Evolutionary conservation across 495 filamentous ascomycete species (phyloP), one percentile per base, ranked within the genome.

Genomic region (Penicillium taxi): DNA sequence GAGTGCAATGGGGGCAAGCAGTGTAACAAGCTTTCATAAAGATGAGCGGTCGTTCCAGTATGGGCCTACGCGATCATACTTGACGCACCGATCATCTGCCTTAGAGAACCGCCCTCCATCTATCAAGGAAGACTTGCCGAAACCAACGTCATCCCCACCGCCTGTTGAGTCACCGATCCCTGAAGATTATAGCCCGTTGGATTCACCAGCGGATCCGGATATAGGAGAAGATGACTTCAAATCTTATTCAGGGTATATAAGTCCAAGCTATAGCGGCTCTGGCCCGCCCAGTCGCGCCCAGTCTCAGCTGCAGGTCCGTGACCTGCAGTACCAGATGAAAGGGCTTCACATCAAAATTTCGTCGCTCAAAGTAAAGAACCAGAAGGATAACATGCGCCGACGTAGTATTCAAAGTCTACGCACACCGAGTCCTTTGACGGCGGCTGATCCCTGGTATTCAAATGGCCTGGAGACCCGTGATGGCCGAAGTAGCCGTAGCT

Each of bases 321-420:
- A 86, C 52, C 68, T 96, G 11, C 82, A 84, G 35, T 82, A 89
- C 44, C 88, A 98, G 63, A 91, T 96, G 82, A 81, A 89, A 46
- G 88, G 88, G 45, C 66, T 98, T 16, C 87, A 90, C 49, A 91
- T 90, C 33, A 85, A 87, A 47, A 85, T 98, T 14, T 94, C 89
- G 3, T 82, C 70, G 8, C 61, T 98, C 21, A 79, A 89, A 41
- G 77, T 88, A 45, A 82, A 88, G 54, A 81, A 82, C 4, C 76
- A 84, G 32, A 84, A 84, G 42, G 91, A 96, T 48, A 84, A 73
- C 42, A 59, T 94, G 44, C 82, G 84, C 44, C 74, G 91, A 27
- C 77, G 82, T 32, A 95, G 90, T 54, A 53, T 93, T 35, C 86
- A 90, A 45, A 90, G 77, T 58, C 61, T 95, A 41, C 77, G 87